Conservation (phyloP, 768 basidiomycete genomes). For the Leccinum subtestaceum region DNA sequence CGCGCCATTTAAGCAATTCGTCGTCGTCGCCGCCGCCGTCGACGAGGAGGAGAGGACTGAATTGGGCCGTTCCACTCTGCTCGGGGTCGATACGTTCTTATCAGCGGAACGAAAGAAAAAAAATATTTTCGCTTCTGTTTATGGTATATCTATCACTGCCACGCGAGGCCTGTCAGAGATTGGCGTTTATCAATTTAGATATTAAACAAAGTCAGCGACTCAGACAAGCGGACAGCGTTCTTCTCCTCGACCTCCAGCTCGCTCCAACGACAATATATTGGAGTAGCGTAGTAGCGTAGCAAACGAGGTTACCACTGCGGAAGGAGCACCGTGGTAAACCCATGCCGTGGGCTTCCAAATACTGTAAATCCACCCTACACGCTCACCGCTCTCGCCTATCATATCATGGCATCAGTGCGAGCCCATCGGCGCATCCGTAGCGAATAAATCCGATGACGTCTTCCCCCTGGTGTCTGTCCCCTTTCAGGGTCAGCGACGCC, state of each 20-base stretch:
- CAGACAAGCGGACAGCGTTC: neutral
- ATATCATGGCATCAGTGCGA: slow-evolving; percentile 51
- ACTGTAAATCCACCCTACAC: slow-evolving; percentile 26
- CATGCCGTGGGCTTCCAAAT: slow-evolving; percentile 23
- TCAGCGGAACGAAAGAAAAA: slow-evolving; percentile 18
- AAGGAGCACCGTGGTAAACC: slow-evolving; percentile 26
- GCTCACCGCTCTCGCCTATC: slow-evolving; percentile 3
- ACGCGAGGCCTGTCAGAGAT: slow-evolving; percentile 18
- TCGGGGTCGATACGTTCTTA: slow-evolving; percentile 23
- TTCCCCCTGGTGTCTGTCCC: slow-evolving; percentile 41
- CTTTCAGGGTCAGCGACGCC: slow-evolving; percentile 12
- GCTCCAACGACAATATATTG: neutral
- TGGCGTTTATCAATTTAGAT: slow-evolving; percentile 10
- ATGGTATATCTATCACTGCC: slow-evolving; percentile 12
- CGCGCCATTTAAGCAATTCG: neutral
- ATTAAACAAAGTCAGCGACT: slow-evolving; percentile 1
- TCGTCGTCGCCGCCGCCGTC: slow-evolving; percentile 3
- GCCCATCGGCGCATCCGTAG: slow-evolving; percentile 52
- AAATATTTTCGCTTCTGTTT: slow-evolving; percentile 23
- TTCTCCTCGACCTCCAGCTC: neutral
- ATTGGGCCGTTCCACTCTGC: slow-evolving; percentile 10
- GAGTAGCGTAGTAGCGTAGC: slow-evolving; percentile 1
- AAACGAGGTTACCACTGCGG: slow-evolving; percentile 17
- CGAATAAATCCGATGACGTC: slow-evolving; percentile 54
- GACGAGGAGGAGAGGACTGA: neutral